phyloP scores from a whole-genome alignment of 306 rosid species.

The Vachellia pachyceras region DNA sequence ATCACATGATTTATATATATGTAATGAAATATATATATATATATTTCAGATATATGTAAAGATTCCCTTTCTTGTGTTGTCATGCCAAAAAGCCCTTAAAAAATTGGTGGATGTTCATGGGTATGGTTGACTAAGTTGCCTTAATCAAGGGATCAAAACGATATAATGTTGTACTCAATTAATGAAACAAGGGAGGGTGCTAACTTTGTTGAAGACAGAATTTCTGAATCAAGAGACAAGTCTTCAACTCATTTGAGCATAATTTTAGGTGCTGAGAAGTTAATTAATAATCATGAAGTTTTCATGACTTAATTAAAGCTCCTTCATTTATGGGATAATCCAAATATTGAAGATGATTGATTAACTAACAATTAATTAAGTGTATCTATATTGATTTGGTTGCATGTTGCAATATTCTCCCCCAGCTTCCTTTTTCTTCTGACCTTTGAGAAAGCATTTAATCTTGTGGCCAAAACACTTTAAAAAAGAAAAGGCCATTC shows the following conservation, averaged over 20 bases:
- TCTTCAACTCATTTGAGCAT: not conserved
- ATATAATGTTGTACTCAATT: not conserved
- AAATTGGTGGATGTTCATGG: constrained; percentile 2
- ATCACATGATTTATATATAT: too few relatives aligned
- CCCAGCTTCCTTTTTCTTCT: not conserved
- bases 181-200: not conserved
- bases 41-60: too few relatives aligned
- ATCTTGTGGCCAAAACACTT: not conserved
- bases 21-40: too few relatives aligned
- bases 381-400: not conserved
- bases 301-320: not conserved
- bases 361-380: not conserved
- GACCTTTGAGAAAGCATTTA: constrained; percentile 25
- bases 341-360: constrained; percentile 15
- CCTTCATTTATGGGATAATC: not conserved
- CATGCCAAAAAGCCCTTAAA: not conserved
- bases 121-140: not conserved
- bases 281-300: not conserved
- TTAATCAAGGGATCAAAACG: not conserved
- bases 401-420: not conserved
- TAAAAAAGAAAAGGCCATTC: not conserved
- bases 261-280: not conserved
- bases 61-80: too few relatives aligned
- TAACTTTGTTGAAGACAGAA: not conserved
- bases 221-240: not conserved